Conservation (phyloP, 768 basidiomycete species). For the Auricularia auricula-judae region DNA sequence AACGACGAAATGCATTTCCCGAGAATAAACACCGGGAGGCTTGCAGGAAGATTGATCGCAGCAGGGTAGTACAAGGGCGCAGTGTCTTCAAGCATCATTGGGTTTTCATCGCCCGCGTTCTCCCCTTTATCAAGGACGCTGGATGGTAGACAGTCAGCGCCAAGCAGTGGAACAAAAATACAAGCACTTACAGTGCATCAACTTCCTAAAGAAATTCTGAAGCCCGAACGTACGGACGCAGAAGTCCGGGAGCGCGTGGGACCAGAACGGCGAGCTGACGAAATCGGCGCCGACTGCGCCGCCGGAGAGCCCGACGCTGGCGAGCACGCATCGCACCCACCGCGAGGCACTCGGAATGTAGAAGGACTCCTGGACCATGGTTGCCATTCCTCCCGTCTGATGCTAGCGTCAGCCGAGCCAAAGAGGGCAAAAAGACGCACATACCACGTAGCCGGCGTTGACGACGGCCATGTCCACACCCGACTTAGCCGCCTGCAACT, state of each 20-base stretch:
- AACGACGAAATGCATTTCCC: no score
- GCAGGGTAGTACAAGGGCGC: no score
- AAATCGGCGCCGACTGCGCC: conserved; percentile 51
- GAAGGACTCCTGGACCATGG: conserved; percentile 62
- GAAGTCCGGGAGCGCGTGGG: conserved; percentile 73
- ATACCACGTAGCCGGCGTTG: conserved; percentile 85
- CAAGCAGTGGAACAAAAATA: no score
- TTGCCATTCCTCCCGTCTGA: conserved; percentile 87
- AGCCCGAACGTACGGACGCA: conserved; percentile 21
- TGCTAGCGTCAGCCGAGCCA: background rate
- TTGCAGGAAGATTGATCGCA: no score
- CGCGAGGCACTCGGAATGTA: conserved; percentile 61
- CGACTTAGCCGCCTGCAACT: conserved; percentile 45
- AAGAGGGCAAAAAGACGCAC: conserved; percentile 17
- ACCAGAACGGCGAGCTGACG: conserved; percentile 84
- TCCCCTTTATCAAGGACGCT: no score
- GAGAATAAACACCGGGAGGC: no score
- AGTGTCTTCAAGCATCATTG: no score
- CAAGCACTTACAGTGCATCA: no score
- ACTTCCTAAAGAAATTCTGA: no score
- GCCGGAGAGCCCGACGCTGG: conserved; percentile 62
- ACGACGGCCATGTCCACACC: conserved; percentile 74
- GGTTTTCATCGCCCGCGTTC: no score
- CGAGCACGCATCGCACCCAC: conserved; percentile 69
- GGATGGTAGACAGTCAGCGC: no score